Base-by-base conservation (phyloP, 2,329 filamentous ascomycete species). In the Diaporthe australafricana region DNA sequence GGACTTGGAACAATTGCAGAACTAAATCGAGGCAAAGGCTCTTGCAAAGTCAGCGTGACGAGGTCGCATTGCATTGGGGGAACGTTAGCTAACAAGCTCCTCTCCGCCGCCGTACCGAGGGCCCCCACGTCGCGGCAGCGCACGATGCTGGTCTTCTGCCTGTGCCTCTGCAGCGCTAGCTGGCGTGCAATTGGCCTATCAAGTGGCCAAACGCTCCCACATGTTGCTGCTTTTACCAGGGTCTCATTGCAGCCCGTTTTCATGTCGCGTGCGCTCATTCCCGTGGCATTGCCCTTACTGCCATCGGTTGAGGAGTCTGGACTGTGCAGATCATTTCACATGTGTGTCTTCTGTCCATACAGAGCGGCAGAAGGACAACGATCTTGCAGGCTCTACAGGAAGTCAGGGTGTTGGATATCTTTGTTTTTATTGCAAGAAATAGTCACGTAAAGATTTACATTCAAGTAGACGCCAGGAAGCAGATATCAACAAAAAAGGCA, bases 141-240 rank as follows among this genome's bases (percentile, higher is more conserved):
- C 53, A 65, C 8, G 45, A 65, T 48, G 45, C 60, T 35, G 47
- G 42, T 25, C 60, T 35, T 30, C 35, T 63, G 42, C 42, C 60
- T 63, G 42, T 12, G n/a, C 60, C 32, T 65, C 60, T 38, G 45
- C 60, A 9, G 60, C 60, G 60, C 60, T 65, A 65, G 55, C 55
- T 45, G 52, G 42, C 57, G n/a, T 16, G n/a, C 55, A 72, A 72
- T 72, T 72, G 67, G 14, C 70, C 70, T 72, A 72, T 72, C 70
- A 72, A 35, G 48, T 22, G 55, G 4, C 16, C 62, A 65, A 30
- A 38, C 45, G n/a, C 60, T 65, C 60, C 60, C 60, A 65, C 60
- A 56, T 56, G 53, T 56, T 55, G 48, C 48, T 52, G 14, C 17
- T 8, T 5, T 2, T 57, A 25, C 32, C 53, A 22, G 20, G 57